phyloP scores from a whole-genome alignment of 257 asterid species.

The Scutellaria minor region DNA sequence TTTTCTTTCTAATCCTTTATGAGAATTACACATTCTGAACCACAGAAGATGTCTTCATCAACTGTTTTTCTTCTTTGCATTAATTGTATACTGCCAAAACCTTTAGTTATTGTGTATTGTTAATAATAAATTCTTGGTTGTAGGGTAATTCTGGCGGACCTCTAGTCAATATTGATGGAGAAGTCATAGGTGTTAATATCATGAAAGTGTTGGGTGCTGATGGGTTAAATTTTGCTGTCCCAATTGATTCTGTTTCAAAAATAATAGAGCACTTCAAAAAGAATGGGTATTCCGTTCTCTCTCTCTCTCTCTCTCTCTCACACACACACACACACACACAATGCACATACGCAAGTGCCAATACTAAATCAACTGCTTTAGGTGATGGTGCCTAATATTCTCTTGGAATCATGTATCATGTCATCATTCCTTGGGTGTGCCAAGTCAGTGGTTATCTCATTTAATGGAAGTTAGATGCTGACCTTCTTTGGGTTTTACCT shows the following conservation, averaged over 20 bases:
- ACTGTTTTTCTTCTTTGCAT: conserved; percentile 21
- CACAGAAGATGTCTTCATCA: background rate
- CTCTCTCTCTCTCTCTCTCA: background rate
- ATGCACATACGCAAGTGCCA: background rate
- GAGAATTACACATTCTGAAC: conserved; percentile 16
- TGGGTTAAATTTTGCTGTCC: conserved; percentile 85
- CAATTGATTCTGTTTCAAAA: conserved; percentile 73
- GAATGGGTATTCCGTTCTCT: conserved; percentile 57
- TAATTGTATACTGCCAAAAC: conserved; percentile 17
- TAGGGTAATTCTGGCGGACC: conserved; percentile 99
- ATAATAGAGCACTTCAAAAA: conserved; percentile 76
- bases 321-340: background rate
- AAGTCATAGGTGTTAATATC: conserved; percentile 78
- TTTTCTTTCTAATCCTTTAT: conserved; percentile 5
- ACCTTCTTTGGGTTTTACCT: background rate
- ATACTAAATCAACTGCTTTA: background rate
- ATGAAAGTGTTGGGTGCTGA: conserved; percentile 84
- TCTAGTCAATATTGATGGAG: conserved; percentile 85
- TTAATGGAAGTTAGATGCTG: background rate
- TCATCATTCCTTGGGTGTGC: background rate
- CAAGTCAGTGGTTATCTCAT: background rate
- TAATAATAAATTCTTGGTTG: conserved; percentile 27
- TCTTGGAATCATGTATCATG: conserved; percentile 1
- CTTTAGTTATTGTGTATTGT: conserved; percentile 19
- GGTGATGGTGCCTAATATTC: background rate